Evolutionary conservation across 2,329 filamentous ascomycete species (phyloP), one percentile per base, ranked within the genome.

Genomic region (Xylaria sp.): DNA sequence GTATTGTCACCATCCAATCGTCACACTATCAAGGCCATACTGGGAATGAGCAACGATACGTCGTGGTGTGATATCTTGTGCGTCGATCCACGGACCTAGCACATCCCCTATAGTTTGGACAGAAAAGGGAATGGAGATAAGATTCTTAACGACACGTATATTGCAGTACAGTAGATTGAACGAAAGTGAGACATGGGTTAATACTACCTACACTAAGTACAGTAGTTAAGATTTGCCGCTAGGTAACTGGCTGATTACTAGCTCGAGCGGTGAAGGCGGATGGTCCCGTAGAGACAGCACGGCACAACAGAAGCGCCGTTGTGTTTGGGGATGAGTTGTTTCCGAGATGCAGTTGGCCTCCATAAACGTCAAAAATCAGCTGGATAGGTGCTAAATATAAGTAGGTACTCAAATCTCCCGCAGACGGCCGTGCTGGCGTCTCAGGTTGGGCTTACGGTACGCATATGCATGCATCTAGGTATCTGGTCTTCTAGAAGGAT

Each of bases 401-500:
- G 19, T 21, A 37, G 10, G 11, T 47, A 29, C 2, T 8, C 40
- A 46, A 46, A 47, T 55, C 25, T 44, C 29, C 40, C 31, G 40
- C 43, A 55, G 21, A 17, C 3, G 23, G 21, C 13, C 23, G 43
- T 27, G 25, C 23, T 23, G 46, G 2, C 17, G 52, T 54, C 52
- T 54, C 40, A 38, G n/a, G 29, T n/a, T 4, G 15, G 31, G 56
- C 33, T 47, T 47, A 53, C 56, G 41, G 48, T 17, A 19, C 25
- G n/a, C 49, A 31, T 51, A 53, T 58, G 46, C 46, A 53, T 58
- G 46, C 55, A 29, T 31, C 38, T 41, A 6, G n/a, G 31, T 7
- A 35, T 35, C 31, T 25, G 5, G 27, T 4, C 41, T 54, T 60
- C 51, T 60, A 37, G 57, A 60, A 60, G 57, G 44, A 19, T 10